Base-by-base conservation (phyloP, 106 monocot genomes). In the Dendrobium huoshanense region DNA sequence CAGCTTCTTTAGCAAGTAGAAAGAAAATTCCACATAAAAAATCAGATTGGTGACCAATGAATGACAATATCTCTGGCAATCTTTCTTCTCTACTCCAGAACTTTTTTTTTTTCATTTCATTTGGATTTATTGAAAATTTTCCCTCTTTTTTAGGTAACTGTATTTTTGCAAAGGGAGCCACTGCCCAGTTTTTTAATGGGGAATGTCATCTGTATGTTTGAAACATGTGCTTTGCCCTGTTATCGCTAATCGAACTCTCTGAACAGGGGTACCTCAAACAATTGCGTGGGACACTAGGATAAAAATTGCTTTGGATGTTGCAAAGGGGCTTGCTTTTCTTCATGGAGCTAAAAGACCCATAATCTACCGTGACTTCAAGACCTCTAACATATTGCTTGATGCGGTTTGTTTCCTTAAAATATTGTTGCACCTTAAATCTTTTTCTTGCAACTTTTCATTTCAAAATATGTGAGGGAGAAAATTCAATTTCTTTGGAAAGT, bases 301-400 rank as follows among this genome's bases (percentile, higher is more conserved):
- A 81, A 88, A 88, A 75, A 84, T 88, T 79, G 87, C 84, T 20
- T 72, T 88, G 82, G 87, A 81, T 79, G 82, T 82, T 68, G 87
- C 84, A 48, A 88, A 85, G 51, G 87, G 87, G 41, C 87, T 88
- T 82, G 83, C 83, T 4, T 83, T 77, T 59, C 83, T 83, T 79
- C 83, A 83, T 79, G 83, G 56, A 45, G 78, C 83, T 37, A 73
- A 79, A 83, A 83, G 73, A n/a, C 79, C 83, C 51, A 79, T 83
- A 55, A 83, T 83, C 37, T 88, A 84, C 72, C 87, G 87, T 41
- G 87, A 88, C 72, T 88, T 88, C 77, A 88, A 88, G 82, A 84
- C 87, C 48, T 88, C 87, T 55, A 88, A 88, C 77, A 84, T 88
- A 24, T 82, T 88, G 77, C 82, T 88, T 33, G 73, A 87, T 79